Evolutionary conservation across 352 stramenopile species (phyloP), one percentile per base, ranked within the genome.

Genomic region (Phytophthora kernoviae): DNA sequence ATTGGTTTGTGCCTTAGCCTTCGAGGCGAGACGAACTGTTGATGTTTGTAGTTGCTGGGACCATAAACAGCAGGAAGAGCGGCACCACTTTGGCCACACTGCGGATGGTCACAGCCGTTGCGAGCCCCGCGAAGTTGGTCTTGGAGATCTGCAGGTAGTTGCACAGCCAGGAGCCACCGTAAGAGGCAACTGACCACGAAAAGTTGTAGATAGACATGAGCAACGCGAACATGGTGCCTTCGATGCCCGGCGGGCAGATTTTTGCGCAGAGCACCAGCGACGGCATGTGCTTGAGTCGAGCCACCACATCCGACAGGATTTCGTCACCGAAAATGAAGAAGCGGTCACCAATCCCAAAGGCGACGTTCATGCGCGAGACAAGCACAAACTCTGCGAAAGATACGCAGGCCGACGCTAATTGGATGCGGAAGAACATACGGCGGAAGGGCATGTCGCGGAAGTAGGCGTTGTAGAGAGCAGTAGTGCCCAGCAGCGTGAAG

Each of bases 191-290:
- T 15, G 82, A 92, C 82, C 82, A 92, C 27, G 82, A 90, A 20
- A 92, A 92, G 51, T 92, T 92, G 74, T 89, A 92, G 60, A 92
- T 90, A 24, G 80, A 92, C 83, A 92, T 92, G 65, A 90, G 83
- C 67, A 92, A 54, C 24, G 96, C 96, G 76, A 99, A 99, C 59
- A 99, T 87, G 4, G 97, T 98, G 53, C 96, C 96, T 75, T 99
- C 96, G 41, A 99, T 91, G 44, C 96, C 96, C 24, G 84, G 89
- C 24, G 96, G 96, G 56, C 96, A 99, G 54, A 99, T 84, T 62
- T 94, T 93, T 55, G 94, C 93, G 44, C 96, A 97, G n/a, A 99
- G 73, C 42, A 98, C 94, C 22, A 99, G 82, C 45, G 89, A 98
- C 8, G 96, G 96, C 73, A 99, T 94, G 59, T 88, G 79, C 64